Evolutionary conservation across 805 yeast genomes (phyloP).

Genomic region (Candida michaelii): DNA sequence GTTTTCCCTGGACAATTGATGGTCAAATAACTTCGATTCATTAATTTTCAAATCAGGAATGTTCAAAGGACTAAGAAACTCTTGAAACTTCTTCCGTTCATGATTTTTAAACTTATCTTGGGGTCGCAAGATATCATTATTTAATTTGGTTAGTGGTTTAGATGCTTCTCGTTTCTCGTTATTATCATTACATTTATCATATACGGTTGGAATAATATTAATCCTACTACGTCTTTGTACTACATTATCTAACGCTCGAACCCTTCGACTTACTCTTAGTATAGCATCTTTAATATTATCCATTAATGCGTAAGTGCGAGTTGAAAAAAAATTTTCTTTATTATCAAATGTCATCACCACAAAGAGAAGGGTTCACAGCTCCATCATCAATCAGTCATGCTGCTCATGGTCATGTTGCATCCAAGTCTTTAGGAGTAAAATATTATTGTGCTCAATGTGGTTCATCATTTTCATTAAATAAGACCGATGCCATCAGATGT

Average conservation of each 20-base stretch:
- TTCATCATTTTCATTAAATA: constrained; percentile 77
- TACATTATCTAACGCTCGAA: constrained; percentile 6
- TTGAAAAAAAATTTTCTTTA: constrained; percentile 5
- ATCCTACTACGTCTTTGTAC: not conserved
- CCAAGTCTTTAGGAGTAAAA: constrained; percentile 74
- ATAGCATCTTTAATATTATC: constrained; percentile 8
- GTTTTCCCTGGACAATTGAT: constrained; percentile 22
- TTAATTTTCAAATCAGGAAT: constrained; percentile 34
- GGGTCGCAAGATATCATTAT: not conserved
- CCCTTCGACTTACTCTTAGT: constrained; percentile 6
- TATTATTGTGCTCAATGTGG: constrained; percentile 98
- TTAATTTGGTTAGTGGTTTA: not conserved
- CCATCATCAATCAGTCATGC: constrained; percentile 72
- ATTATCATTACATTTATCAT: not conserved
- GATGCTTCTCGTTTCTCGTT: not conserved
- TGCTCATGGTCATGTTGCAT: constrained; percentile 76
- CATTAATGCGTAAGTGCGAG: constrained; percentile 6
- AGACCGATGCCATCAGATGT: constrained; percentile 96
- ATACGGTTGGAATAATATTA: not conserved
- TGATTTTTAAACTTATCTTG: constrained; percentile 8
- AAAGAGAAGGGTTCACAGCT: constrained; percentile 86
- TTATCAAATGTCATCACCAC: constrained; percentile 42
- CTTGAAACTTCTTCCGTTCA: constrained; percentile 17
- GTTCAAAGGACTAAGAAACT: constrained; percentile 34
- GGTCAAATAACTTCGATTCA: constrained; percentile 23